Conservation (phyloP, 345 rosid genomes). For the Brassica carinata region DNA sequence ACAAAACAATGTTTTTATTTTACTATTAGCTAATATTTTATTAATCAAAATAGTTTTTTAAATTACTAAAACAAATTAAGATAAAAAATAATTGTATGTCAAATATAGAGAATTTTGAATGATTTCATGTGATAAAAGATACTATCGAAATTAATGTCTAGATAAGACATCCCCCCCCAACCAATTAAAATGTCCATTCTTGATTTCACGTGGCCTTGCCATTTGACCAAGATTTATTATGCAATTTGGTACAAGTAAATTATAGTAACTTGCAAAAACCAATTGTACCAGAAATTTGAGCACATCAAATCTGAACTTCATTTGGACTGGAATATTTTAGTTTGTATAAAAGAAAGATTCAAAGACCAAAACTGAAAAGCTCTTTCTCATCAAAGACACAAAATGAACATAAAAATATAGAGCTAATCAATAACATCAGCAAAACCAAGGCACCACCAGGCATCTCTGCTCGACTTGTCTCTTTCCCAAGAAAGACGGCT, state of each 20-base stretch:
- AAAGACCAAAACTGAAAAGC: conserved; percentile 28
- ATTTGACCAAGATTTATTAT: background rate
- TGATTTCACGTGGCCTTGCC: too few relatives aligned
- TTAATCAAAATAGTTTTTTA: too few relatives aligned
- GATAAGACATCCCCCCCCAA: too few relatives aligned
- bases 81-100: too few relatives aligned
- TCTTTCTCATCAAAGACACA: conserved; percentile 29
- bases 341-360: conserved; percentile 17
- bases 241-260: background rate
- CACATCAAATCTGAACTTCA: conserved; percentile 7
- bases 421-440: conserved; percentile 41
- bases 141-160: too few relatives aligned
- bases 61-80: too few relatives aligned
- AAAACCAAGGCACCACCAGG: conserved; percentile 23
- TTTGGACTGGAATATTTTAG: conserved; percentile 9
- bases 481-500: conserved; percentile 29
- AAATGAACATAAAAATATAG: conserved; percentile 35
- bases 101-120: too few relatives aligned
- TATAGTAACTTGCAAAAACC: background rate
- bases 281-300: background rate
- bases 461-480: conserved; percentile 20
- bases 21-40: too few relatives aligned
- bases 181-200: too few relatives aligned
- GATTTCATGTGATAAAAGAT: too few relatives aligned
- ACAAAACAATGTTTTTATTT: too few relatives aligned